phyloP scores from a whole-genome alignment of 768 basidiomycete genomes.

The Amanita exitialis region DNA sequence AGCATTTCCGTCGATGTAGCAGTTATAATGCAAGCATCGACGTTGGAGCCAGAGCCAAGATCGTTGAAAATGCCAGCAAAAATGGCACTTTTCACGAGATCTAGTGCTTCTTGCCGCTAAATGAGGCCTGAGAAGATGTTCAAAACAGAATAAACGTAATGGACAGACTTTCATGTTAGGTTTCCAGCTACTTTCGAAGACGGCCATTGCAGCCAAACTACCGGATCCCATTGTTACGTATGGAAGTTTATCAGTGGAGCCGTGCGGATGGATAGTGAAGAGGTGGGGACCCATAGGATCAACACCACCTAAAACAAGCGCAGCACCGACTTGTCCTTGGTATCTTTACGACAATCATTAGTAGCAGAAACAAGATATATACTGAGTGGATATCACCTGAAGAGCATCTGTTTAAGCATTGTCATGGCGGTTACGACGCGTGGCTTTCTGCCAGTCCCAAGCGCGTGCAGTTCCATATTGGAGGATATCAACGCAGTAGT shows the following conservation, averaged over 20 bases:
- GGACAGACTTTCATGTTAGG: slow-evolving; percentile 66
- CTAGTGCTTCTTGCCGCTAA: slow-evolving; percentile 74
- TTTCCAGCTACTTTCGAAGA: slow-evolving; percentile 85
- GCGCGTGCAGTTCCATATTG: slow-evolving; percentile 88
- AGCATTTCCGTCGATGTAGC: slow-evolving; percentile 83
- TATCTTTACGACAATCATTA: slow-evolving; percentile 37
- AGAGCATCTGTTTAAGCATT: slow-evolving; percentile 95
- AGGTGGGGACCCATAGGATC: slow-evolving; percentile 90
- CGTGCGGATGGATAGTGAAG: slow-evolving; percentile 94
- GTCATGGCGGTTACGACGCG: slow-evolving; percentile 98
- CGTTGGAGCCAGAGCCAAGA: slow-evolving; percentile 96
- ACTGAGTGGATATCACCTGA: slow-evolving; percentile 40
- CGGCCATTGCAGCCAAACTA: slow-evolving; percentile 94
- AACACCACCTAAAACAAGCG: slow-evolving; percentile 95
- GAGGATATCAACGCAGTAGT: slow-evolving; percentile 91
- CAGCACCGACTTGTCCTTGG: slow-evolving; percentile 91
- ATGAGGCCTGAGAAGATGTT: neutral
- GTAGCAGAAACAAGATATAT: neutral
- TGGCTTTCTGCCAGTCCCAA: slow-evolving; percentile 87
- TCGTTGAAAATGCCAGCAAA: slow-evolving; percentile 99
- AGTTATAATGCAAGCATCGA: slow-evolving; percentile 95
- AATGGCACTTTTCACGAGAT: slow-evolving; percentile 78
- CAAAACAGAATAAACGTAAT: neutral
- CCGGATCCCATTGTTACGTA: slow-evolving; percentile 99
- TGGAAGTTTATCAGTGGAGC: slow-evolving; percentile 96